phyloP scores from a whole-genome alignment of 2,329 filamentous ascomycete genomes.

The Sporothrix pallida region DNA sequence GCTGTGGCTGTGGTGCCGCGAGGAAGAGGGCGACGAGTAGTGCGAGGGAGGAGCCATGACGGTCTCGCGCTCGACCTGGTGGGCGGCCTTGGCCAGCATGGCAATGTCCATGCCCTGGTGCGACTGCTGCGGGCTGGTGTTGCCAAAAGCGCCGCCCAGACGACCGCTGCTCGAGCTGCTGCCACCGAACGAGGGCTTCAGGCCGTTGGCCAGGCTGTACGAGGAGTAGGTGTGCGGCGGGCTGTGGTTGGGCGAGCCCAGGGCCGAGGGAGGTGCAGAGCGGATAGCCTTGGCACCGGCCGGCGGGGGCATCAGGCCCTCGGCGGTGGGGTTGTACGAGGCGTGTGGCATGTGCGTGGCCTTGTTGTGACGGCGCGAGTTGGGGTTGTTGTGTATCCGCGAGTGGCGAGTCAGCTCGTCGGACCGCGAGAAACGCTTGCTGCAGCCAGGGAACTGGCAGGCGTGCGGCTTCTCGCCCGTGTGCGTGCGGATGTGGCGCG shows the following conservation, averaged over 20 bases:
- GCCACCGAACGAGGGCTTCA: conserved; percentile 55
- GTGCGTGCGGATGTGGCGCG: conserved; percentile 84
- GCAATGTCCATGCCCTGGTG: conserved; percentile 59
- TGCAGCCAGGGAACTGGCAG: conserved; percentile 93
- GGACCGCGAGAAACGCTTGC: conserved; percentile 93
- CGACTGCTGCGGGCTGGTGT: conserved; percentile 44
- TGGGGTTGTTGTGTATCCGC: conserved; percentile 98
- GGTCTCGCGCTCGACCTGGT: conserved; percentile 66
- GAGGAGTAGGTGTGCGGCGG: conserved; percentile 87
- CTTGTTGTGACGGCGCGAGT: conserved; percentile 93
- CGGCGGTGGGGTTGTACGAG: conserved; percentile 55
- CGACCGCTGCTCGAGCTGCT: conserved; percentile 45
- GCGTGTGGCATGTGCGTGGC: conserved; percentile 55
- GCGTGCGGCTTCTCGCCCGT: conserved; percentile 86
- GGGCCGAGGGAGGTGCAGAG: conserved; percentile 83
- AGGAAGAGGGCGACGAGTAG: conserved; percentile 50
- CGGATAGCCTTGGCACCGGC: conserved; percentile 78
- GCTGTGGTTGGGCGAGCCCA: conserved; percentile 93
- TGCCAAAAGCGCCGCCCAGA: conserved; percentile 28
- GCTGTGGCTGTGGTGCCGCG: conserved; percentile 54
- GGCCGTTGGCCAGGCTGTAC: conserved; percentile 60
- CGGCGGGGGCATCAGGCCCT: conserved; percentile 79
- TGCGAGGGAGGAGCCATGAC: conserved; percentile 50
- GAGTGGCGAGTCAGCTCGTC: conserved; percentile 97
- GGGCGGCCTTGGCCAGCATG: conserved; percentile 65